Base-by-base conservation (phyloP, 108 stramenopile species). In the Bacterosira constricta region DNA sequence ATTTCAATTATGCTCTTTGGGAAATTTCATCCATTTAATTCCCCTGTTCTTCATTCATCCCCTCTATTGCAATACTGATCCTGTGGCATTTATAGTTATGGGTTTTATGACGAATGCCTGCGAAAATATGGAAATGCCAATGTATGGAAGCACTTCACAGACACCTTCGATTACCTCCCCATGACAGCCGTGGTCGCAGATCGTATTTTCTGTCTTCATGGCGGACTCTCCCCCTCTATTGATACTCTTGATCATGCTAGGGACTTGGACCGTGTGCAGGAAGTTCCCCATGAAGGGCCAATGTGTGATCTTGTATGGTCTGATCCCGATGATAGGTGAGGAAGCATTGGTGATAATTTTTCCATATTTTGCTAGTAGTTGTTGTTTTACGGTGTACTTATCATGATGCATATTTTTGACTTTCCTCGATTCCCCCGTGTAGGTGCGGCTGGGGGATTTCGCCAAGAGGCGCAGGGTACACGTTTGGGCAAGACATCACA, bases 301-400 rank as follows among this genome's bases (percentile, higher is more conserved):
- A 97, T 99, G 93, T 99, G 97, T 73, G 99, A 99, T 86, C 84
- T 99, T 55, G 91, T 99, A 6, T 99, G 99, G 99, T 90, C 83
- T 47, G 99, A 99, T 75, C 99, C 99, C 3, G 99, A 99, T 73
- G 99, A 99, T 60, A 86, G 98, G 61, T 84, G 57, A 55, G 83
- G 27, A 10, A 41, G 27, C n/a, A 73, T 51, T 35, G 27, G 25
- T 31, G 36, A 60, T 37, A 23, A 15, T n/a, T 37, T 8, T 38
- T 27, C 30, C 13, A 39, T 15, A 10, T 60, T 26, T 49, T 37
- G 21, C 27, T 21, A 29, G 1, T 57, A n/a, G 32, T 17, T n/a
- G 37, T 36, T 44, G 37, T 26, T 13, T 32, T n/a, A 13, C 29
- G 35, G n/a, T 6, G 11, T 36, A 10, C 64, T 27, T 31, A 13